Evolutionary conservation across 2,329 filamentous ascomycete genomes (phyloP), one percentile per base, ranked within the genome.

Genomic region (Pochonia chlamydosporia): DNA sequence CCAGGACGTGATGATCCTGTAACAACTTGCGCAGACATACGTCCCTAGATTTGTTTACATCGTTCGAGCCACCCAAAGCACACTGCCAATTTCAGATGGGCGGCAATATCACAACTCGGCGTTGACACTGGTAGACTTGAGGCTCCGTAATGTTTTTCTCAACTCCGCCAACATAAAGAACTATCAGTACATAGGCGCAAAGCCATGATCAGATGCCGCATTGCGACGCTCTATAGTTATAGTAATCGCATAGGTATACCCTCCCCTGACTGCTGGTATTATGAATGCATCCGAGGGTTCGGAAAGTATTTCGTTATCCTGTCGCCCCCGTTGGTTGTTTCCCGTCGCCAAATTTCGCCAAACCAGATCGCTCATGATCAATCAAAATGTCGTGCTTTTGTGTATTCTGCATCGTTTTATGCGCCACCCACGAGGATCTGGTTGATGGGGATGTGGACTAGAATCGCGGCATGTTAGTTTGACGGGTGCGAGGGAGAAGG

Each of bases 401-500:
- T 23, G 11, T 13, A 33, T 28, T 18, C 30, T 25, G 37, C 23
- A 42, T 46, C 33, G 47, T 52, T n/a, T 70, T 78, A 84, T 63
- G 81, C 81, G 64, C 78, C 81, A 51, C 80, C 81, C 54, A 86
- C 82, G 49, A 86, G 75, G 50, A 85, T 80, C 65, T 84, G 81
- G 75, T 85, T 85, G 54, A 86, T 76, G 53, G 82, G 82, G 42
- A 85, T 84, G 64, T 85, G 82, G 54, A 85, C 79, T 83, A 36
- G 5, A 11, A 24, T 16, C 44, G 37, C 21, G 5, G 7, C 44
- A 25, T 23, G 28, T 39, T n/a, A 50, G 43, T 25, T 36, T 25
- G 28, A 26, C 40, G 18, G 36, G 52, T 44, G 25, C 48, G 39
- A 41, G 21, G 40, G 30, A 33, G 40, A 31, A 35, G 28, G 11